phyloP scores from a whole-genome alignment of 179 eudicot species.

The Sideroxylon spinosum region DNA sequence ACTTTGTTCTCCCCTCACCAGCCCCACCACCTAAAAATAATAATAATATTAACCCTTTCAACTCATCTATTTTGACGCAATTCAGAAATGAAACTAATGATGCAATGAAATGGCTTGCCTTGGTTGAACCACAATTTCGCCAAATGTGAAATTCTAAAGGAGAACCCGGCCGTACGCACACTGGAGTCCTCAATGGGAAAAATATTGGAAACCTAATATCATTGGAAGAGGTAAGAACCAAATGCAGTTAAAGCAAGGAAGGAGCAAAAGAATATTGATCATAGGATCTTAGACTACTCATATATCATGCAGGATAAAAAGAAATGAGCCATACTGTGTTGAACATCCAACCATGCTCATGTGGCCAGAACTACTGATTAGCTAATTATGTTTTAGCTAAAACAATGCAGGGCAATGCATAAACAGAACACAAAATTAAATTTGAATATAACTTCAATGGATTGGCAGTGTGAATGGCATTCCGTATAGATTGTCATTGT shows the following conservation, averaged over 20 bases:
- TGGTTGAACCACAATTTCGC: slow-evolving; percentile 83
- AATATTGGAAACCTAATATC: slow-evolving; percentile 86
- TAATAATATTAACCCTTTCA: neutral
- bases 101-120: slow-evolving; percentile 37
- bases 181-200: slow-evolving; percentile 77
- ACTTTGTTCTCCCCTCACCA: neutral
- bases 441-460: neutral
- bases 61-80: neutral
- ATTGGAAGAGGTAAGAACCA: slow-evolving; percentile 7
- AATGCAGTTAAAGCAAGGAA: slow-evolving; percentile 1
- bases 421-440: too few species aligned
- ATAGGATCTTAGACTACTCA: neutral
- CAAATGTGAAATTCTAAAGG: slow-evolving; percentile 78
- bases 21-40: neutral
- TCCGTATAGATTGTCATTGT: neutral
- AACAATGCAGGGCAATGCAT: neutral
- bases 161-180: slow-evolving; percentile 50
- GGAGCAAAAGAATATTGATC: neutral
- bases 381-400: neutral
- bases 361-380: neutral
- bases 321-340: slow-evolving; percentile 2
- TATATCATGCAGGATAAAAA: neutral
- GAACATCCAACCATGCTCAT: too few species aligned
- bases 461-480: neutral
- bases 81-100: neutral